Evolutionary conservation across 2,329 filamentous ascomycete genomes (phyloP), one percentile per base, ranked within the genome.

Genomic region (Monilinia polystroma): DNA sequence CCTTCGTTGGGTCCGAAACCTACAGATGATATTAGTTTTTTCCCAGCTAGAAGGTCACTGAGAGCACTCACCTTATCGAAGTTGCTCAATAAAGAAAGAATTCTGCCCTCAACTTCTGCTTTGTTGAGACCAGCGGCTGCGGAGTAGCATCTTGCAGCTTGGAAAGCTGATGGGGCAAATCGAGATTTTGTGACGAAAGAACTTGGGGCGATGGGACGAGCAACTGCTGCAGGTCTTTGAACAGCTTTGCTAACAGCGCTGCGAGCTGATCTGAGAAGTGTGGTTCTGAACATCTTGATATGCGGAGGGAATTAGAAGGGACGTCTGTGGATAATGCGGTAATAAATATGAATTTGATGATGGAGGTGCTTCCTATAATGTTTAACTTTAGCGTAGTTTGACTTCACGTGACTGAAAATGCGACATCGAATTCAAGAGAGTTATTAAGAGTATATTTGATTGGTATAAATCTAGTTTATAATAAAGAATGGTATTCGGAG

Each of bases 31-130:
- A 73, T 75, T 67, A 70, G 68, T 68, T 69, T 56, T 68, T 68
- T 65, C 56, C 63, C 63, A 45, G 18, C 8, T 6, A 16, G 38
- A 41, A n/a, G 3, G 26, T 38, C 23, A 66, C 56, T 35, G 35
- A 47, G 35, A 23, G 47, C 38, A 79, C 83, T 73, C 79, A 93
- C 91, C 90, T 99, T 99, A 84, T 99, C 95, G 79, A 98, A 99
- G 80, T 93, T 94, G 83, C 93, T 90, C 80, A 99, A 81, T 76
- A 99, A 84, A 80, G 92, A 91, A 79, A 96, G 85, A 84, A 98
- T 97, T 78, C 94, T 88, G 69, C 91, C 92, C 83, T 96, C 90
- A 67, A 97, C 91, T 83, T 97, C 92, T 67, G 88, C 84, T 84
- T 93, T 90, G 76, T 87, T 84, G 72, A 98, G 86, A 73, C 89